Base-by-base conservation (phyloP, 2,329 filamentous ascomycete species). In the Ceratocystis eucalypticola region DNA sequence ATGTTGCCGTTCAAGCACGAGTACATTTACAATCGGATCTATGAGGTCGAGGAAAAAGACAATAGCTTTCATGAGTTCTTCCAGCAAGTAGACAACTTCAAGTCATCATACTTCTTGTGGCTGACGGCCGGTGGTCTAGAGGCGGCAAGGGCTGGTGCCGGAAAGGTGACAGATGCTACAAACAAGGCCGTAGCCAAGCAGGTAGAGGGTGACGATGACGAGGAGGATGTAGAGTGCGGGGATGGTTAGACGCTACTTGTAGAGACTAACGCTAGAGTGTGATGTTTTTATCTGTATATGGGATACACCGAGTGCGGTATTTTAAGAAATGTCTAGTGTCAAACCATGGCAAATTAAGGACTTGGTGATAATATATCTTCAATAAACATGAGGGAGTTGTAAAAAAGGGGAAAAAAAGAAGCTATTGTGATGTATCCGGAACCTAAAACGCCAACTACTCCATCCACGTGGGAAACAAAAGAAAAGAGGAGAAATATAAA, bases 21-120 rank as follows among this genome's bases (percentile, higher is more conserved):
- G 70, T 86, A 96, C 74, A 97, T 99, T 68, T 99, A 99, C 74
- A 84, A 89, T 72, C 83, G 90, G 28, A 96, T 97, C 70, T 97
- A 95, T 75, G 82, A 88, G 30, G 88, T 96, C 64, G 94, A 97
- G 75, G 89, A 94, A 76, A 84, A 87, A 74, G 87, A 90, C 70
- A 91, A 93, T 73, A 89, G 87, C 17, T 91, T 91, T 75, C 85
- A 88, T 71, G 80, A 83, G 50, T 91, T 91, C 76, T 91, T 90
- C 77, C 85, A 89, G 73, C 88, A 91, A 75, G 82, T 91, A 68
- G 88, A 92, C 73, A 85, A 87, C 73, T 90, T 87, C 76, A 82
- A 82, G 70, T 83, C 82, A 10, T 83, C 86, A 71, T 85, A 85
- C 73, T 91, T 91, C 77, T 77, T 91, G 61, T 92, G 88, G 82